These are phyloP conservation scores for Eucalyptus victrix DNA, from an alignment of 345 rosid genomes.

Conservation along the genomic window DNA sequence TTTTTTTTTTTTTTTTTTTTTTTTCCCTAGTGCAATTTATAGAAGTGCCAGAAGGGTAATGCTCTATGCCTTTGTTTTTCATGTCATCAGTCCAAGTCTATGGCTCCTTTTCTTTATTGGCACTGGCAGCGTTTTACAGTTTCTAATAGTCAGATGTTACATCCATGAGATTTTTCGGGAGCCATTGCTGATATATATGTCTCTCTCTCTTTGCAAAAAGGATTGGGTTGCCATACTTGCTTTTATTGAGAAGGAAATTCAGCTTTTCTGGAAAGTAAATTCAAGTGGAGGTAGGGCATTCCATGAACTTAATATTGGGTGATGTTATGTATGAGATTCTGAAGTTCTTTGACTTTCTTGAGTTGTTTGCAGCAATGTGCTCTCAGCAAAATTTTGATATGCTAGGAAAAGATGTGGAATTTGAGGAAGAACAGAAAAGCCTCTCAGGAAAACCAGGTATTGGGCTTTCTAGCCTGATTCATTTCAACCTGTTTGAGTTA, in stretches of 20 bases:
- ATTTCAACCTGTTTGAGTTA: neutral
- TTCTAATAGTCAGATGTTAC: neutral
- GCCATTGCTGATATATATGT: neutral
- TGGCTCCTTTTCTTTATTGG: neutral
- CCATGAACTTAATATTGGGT: neutral
- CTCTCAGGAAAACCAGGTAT: neutral
- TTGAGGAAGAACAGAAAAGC: neutral
- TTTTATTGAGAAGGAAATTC: neutral
- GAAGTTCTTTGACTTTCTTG: neutral
- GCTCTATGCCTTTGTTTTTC: neutral
- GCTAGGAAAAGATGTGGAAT: neutral
- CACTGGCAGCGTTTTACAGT: neutral
- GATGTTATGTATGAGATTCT: neutral
- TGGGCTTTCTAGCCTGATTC: neutral
- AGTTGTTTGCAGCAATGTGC: neutral
- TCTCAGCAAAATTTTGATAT: neutral
- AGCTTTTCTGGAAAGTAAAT: neutral
- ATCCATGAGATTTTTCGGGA: neutral
- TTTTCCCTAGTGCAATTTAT: neutral
- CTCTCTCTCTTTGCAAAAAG: neutral
- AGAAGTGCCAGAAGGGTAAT: neutral
- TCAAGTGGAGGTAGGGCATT: neutral
- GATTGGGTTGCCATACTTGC: neutral
- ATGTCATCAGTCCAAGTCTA: neutral
- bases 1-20: neutral